A percentile compares a stretch with the other conserved stretches of the same genome.
These are phyloP conservation scores for Citrus trifoliata DNA, from an alignment of 345 rosid genomes.

Conservation along the genomic window DNA sequence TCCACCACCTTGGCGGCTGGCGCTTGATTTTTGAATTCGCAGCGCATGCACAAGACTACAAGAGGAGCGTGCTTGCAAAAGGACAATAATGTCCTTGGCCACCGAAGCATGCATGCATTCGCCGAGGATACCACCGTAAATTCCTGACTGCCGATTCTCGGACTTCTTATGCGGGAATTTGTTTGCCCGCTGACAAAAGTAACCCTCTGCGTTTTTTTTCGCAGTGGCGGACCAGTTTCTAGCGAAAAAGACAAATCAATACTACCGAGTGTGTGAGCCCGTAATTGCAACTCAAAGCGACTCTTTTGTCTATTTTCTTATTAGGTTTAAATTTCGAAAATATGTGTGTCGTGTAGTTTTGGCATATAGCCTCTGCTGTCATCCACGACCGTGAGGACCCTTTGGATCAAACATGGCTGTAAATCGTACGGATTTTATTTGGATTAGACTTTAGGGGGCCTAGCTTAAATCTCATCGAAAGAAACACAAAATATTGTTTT, in stretches of 20 bases:
- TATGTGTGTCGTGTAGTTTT: too few species aligned
- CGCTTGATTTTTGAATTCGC: constrained; percentile 11
- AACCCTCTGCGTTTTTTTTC: neutral
- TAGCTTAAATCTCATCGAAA: too few species aligned
- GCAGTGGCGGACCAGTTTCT: neutral
- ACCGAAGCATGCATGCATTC: neutral
- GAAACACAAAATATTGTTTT: too few species aligned
- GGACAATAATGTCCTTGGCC: neutral
- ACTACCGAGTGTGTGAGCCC: neutral
- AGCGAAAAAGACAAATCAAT: constrained; percentile 1
- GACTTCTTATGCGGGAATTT: neutral
- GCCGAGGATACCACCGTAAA: neutral
- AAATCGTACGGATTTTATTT: too few species aligned
- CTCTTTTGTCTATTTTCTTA: neutral
- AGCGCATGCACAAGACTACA: too few species aligned
- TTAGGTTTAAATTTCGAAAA: constrained; percentile 9
- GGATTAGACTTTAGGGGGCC: too few species aligned
- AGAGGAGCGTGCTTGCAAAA: constrained; percentile 9
- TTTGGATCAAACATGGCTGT: too few species aligned
- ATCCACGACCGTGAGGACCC: neutral
- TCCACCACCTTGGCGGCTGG: neutral
- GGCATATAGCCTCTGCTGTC: too few species aligned
- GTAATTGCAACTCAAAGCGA: neutral
- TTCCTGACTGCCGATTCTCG: neutral
- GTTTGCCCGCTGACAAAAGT: neutral